Conservation (phyloP, 2,329 filamentous ascomycete species). For the Colletotrichum godetiae region DNA sequence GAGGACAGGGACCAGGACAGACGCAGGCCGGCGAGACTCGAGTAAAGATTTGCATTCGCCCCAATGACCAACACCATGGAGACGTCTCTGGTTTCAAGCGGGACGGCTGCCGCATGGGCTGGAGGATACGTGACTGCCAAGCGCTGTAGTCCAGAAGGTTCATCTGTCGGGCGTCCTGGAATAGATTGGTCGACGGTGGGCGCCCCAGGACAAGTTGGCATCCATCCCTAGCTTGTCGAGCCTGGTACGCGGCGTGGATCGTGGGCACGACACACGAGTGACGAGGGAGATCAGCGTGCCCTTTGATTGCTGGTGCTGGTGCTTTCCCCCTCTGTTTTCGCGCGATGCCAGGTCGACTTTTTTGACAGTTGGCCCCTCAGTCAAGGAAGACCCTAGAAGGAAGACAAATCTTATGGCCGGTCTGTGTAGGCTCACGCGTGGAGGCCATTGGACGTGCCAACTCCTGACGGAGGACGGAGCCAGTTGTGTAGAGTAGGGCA, state of each 20-base stretch:
- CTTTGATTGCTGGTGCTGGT: conserved; percentile 28
- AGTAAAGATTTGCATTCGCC: conserved; percentile 37
- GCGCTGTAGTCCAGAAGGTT: conserved; percentile 32
- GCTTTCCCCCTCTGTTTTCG: conserved; percentile 27
- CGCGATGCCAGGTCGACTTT: conserved; percentile 30
- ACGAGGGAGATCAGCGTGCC: conserved; percentile 32
- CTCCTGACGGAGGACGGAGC: conserved; percentile 24
- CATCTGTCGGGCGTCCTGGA: conserved; percentile 31
- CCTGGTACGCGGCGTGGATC: conserved; percentile 6
- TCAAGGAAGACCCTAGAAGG: conserved; percentile 37
- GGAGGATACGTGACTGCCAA: conserved; percentile 37
- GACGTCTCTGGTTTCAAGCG: conserved; percentile 36
- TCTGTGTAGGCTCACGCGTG: conserved; percentile 18
- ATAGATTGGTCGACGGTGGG: conserved; percentile 28
- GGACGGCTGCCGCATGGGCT: conserved; percentile 33
- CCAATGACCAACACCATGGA: conserved; percentile 34
- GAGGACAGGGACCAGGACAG: conserved; percentile 36
- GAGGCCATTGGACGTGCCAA: conserved; percentile 34
- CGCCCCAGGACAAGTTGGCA: conserved; percentile 21
- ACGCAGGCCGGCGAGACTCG: conserved; percentile 28
- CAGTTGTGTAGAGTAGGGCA: conserved; percentile 39
- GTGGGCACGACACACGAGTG: conserved; percentile 11
- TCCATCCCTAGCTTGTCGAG: conserved; percentile 22
- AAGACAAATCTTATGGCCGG: conserved; percentile 25
- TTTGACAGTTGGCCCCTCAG: conserved; percentile 35